Evolutionary conservation across 1,139 yeast species (phyloP).

Genomic region (Petasospora rhodanensis): DNA sequence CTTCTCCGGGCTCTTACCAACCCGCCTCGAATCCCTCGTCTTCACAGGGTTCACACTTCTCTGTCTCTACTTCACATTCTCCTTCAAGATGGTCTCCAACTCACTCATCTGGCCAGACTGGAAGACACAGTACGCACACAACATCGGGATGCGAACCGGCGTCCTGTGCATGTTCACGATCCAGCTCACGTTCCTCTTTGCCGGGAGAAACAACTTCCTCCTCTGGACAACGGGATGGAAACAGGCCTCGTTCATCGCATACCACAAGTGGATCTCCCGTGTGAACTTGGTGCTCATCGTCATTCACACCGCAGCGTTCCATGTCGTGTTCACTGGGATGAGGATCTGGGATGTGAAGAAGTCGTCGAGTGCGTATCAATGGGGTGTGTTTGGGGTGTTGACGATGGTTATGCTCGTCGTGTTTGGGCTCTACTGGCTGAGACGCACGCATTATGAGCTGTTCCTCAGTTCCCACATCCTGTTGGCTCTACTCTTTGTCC

Average conservation of each 20-base stretch:
- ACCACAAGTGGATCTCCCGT: conserved; percentile 70
- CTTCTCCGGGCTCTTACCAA: conserved; percentile 44
- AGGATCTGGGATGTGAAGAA: too few species aligned
- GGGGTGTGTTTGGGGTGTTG: conserved; percentile 48
- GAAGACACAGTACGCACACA: conserved; percentile 36
- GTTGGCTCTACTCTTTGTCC: conserved; percentile 47
- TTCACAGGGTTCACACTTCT: too few species aligned
- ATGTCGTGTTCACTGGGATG: conserved; percentile 20
- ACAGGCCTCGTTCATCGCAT: conserved; percentile 52
- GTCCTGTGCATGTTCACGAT: conserved; percentile 40
- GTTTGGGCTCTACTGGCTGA: conserved; percentile 41
- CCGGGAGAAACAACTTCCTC: conserved; percentile 65
- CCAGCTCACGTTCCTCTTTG: conserved; percentile 52
- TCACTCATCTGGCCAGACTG: too few species aligned
- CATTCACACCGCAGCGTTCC: conserved; percentile 30
- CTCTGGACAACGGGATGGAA: conserved; percentile 66
- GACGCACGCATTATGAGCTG: conserved; percentile 57
- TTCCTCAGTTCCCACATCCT: conserved; percentile 54
- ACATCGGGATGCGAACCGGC: conserved; percentile 59
- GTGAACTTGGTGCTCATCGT: conserved; percentile 33
- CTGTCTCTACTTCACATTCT: conserved; percentile 39
- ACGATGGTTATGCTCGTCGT: conserved; percentile 37
- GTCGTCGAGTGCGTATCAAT: too few species aligned
- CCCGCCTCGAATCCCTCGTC: conserved; percentile 54
- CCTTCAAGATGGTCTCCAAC: conserved; percentile 33